Evolutionary conservation across 148 eudicot genomes (phyloP), one percentile per base, ranked within the genome.

Genomic region (Silene uniflora): DNA sequence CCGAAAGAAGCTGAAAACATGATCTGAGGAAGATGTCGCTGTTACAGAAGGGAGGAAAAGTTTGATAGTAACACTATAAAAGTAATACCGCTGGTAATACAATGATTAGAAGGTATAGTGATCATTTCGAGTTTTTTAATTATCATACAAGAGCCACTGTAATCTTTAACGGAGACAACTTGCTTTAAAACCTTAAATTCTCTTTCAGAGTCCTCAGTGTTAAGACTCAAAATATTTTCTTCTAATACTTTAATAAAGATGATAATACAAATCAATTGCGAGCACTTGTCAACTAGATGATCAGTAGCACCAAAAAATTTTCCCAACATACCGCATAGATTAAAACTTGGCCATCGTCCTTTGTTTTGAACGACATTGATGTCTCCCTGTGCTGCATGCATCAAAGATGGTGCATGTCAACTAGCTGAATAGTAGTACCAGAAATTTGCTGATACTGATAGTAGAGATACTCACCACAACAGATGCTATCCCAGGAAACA

Each of bases 361-460:
- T 96, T 47, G 99, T 96, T 78, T 96, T 96, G 84, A 96, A 96
- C 39, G 99, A 96, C 99, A 92, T 96, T 69, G 99, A 90, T 73
- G 99, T 87, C 85, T 96, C 99, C 76, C 99, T 86, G 83, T 91
- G 96, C 99, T 95, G 91, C 84, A 84, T 17, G 74, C 70, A 79
- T 39, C 79, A 67, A 62, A 69, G 75, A 73, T 42, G 67, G 39
- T 73, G 29, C 44, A 60, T 52, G 49, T 82, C 73, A 82, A 58
- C 64, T 8, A 73, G 9, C 68, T 74, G n/a, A 21, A 67, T 11
- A 69, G 54, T 7, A 77, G 46, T 24, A 19, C 7, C 27, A 77
- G 10, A 13, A 68, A 69, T 16, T 32, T 52, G 54, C 27, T 65
- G 21, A 64, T 39, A 81, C 27, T 65, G 21, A 64, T 27, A 81